Percentiles rank a stretch among this genome's conserved stretches.
phyloP scores from a whole-genome alignment of 2,329 filamentous ascomycete genomes.

The Lasiodiplodia hormozganensis region DNA sequence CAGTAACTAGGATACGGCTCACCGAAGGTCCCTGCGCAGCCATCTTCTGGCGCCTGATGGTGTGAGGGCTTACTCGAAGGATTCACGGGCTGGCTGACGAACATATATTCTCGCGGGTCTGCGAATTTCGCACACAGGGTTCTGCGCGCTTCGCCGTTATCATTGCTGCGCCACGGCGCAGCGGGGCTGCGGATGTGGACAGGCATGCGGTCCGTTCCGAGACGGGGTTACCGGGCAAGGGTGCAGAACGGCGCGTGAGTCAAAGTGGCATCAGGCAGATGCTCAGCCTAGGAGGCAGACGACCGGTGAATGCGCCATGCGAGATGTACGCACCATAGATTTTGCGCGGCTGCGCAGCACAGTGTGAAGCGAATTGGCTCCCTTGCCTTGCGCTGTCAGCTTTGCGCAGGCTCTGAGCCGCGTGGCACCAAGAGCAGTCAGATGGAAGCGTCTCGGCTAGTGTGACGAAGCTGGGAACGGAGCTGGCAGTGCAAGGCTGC shows the following conservation, averaged over 20 bases:
- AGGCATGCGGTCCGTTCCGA: not conserved
- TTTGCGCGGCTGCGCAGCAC: not conserved
- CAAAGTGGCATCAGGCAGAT: not conserved
- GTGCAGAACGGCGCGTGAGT: not conserved
- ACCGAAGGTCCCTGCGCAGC: not conserved
- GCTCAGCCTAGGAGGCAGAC: not conserved
- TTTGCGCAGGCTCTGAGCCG: not conserved
- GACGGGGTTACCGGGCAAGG: too few species aligned
- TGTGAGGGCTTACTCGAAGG: not conserved
- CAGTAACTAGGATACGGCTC: not conserved
- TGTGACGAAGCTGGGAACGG: too few species aligned
- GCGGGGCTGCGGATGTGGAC: not conserved
- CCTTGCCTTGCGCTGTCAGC: not conserved
- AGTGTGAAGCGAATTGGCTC: too few species aligned
- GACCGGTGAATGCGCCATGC: not conserved
- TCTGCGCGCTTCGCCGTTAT: too few species aligned
- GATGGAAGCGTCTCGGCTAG: not conserved
- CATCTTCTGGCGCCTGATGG: not conserved
- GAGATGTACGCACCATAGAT: not conserved
- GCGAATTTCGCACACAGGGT: too few species aligned
- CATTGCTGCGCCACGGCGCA: not conserved
- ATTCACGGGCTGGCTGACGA: not conserved
- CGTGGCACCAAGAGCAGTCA: not conserved
- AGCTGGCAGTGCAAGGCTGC: not conserved
- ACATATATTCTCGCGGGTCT: not conserved